Evolutionary conservation across 1,284 basidiomycete genomes (phyloP), one percentile per base, ranked within the genome.

Genomic region (Malassezia obtusa): DNA sequence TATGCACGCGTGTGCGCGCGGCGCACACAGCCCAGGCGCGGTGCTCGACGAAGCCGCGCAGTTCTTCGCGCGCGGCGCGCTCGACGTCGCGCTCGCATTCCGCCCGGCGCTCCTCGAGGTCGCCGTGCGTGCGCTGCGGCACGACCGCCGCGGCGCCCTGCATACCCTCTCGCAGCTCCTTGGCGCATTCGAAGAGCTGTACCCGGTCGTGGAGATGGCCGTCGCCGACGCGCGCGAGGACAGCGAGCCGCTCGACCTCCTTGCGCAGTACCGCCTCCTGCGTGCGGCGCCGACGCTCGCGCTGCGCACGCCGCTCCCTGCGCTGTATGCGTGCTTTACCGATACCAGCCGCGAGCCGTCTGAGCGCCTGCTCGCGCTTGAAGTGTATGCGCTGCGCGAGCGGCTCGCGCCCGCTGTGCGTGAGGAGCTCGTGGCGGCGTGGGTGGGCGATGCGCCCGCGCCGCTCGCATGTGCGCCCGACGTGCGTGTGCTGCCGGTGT

Each of bases 41-140:
- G 39, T 52, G 19, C 47, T 40, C 11, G 45, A 24, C 22, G 55
- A 38, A 5, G 46, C 54, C 35, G 53, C 49, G n/a, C 40, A 21
- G 5, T 57, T 75, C 11, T 61, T 75, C 0, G 51, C 59, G 14
- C 67, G 68, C 1, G 57, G 67, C 41, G 69, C 71, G 1, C 17
- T 61, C 17, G 46, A 49, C 9, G 60, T 75, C 15, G 62, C 68
- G 14, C 50, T 64, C 6, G 50, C 57, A 1, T 73, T 70, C 57
- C 60, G 67, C 25, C 70, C 74, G 3, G 15, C 74, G 12, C 62
- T 71, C 15, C 24, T 62, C 21, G 68, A 74, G n/a, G 58, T 77
- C 6, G 41, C 74, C 25, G 50, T 19, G 30, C 44, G 19, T 35
- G 17, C 48, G 6, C 49, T 59, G 8, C n/a, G 17, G 2, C 25